These are phyloP conservation scores for Pichia thaimueangensis DNA, from an alignment of 805 yeast species.

Conservation along the genomic window DNA sequence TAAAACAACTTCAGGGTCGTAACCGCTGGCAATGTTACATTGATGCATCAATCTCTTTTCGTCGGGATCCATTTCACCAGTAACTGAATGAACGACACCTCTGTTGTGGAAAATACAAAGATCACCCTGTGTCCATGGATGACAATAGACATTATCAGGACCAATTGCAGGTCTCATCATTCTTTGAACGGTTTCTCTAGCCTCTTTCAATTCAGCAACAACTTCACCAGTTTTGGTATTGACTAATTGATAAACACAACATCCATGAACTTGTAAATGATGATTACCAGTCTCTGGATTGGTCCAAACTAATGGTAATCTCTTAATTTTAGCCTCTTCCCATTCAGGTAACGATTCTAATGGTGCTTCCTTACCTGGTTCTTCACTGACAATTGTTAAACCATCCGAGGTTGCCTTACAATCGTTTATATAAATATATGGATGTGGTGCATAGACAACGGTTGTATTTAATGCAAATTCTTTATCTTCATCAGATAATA, in stretches of 20 bases:
- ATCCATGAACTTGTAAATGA: constrained; percentile 83
- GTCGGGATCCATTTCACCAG: constrained; percentile 76
- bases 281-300: constrained; percentile 80
- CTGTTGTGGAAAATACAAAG: constrained; percentile 80
- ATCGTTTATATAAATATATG: constrained; percentile 76
- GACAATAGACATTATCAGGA: constrained; percentile 70
- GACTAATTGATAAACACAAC: constrained; percentile 66
- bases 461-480: constrained; percentile 69
- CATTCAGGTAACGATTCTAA: constrained; percentile 71
- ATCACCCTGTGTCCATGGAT: constrained; percentile 79
- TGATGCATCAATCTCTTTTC: constrained; percentile 88
- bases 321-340: constrained; percentile 74
- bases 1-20: constrained; percentile 44
- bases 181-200: constrained; percentile 64
- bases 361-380: constrained; percentile 53
- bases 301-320: constrained; percentile 85
- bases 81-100: constrained; percentile 89
- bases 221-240: constrained; percentile 52
- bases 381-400: constrained; percentile 73
- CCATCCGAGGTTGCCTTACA: constrained; percentile 84
- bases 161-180: constrained; percentile 82
- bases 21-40: constrained; percentile 82
- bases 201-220: constrained; percentile 57
- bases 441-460: constrained; percentile 88
- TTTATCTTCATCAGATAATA: constrained; percentile 63